Percentiles rank a stretch among this genome's conserved stretches.
phyloP scores from a whole-genome alignment of 352 stramenopile species.

The Globisporangium viniferum region DNA sequence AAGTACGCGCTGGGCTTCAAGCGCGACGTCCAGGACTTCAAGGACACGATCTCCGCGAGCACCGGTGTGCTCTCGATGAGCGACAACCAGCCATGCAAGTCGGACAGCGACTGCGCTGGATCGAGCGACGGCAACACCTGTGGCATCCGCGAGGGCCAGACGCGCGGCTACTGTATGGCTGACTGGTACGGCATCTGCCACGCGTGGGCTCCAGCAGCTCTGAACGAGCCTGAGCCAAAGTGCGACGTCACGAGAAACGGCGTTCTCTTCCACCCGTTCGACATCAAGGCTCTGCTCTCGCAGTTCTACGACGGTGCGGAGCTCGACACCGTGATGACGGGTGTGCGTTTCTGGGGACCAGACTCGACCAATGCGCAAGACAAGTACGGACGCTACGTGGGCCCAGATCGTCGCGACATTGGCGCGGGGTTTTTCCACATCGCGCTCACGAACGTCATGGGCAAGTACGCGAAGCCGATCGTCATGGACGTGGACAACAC shows the following conservation, averaged over 20 bases:
- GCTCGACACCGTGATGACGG: conserved; percentile 41
- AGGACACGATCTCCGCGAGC: conserved; percentile 31
- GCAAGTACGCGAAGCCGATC: conserved; percentile 32
- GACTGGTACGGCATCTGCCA: conserved; percentile 54
- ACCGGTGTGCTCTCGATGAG: conserved; percentile 34
- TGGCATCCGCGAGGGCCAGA: conserved; percentile 25
- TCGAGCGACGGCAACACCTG: conserved; percentile 28
- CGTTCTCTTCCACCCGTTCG: conserved; percentile 42
- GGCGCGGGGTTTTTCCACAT: conserved; percentile 53
- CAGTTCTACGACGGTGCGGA: conserved; percentile 37
- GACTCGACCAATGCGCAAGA: conserved; percentile 21
- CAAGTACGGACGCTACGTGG: conserved; percentile 41
- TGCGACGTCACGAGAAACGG: conserved; percentile 44
- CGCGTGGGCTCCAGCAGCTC: conserved; percentile 36
- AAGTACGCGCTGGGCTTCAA: conserved; percentile 51
- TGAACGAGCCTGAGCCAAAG: conserved; percentile 38
- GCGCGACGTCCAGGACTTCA: conserved; percentile 31
- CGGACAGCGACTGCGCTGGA: conserved; percentile 28
- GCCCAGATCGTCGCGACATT: conserved; percentile 40
- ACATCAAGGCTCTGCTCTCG: conserved; percentile 49
- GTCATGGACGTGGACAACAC: conserved; percentile 36
- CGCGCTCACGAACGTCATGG: conserved; percentile 45
- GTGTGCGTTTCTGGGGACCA: conserved; percentile 29
- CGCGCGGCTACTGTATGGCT: conserved; percentile 39
- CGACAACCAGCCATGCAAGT: conserved; percentile 23